Evolutionary conservation across 1,139 yeast species (phyloP), one percentile per base, ranked within the genome.

Genomic region (Candida albicans): DNA sequence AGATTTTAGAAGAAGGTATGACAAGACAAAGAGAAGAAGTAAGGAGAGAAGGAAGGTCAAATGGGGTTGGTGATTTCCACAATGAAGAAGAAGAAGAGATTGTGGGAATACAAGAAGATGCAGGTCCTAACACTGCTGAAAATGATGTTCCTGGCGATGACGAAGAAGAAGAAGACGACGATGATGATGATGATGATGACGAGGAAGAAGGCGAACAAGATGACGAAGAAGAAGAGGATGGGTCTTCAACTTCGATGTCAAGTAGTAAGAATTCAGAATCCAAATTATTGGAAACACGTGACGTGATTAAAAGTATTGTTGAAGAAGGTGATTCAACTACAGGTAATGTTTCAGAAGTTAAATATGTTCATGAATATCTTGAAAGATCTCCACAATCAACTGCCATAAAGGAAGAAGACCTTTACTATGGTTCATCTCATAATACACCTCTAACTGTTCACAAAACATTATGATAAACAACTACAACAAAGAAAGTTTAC

Each of bases 141-240:
- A n/a, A n/a, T n/a, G n/a, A n/a, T n/a, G n/a, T n/a, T n/a, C n/a
- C n/a, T n/a, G n/a, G n/a, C n/a, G n/a, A n/a, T n/a, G n/a, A n/a
- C n/a, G 22, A 18, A 18, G 22, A 18, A 5, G 22, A 18, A 18
- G 22, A 18, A 18, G 22, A 18, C 22, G 22, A 18, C 5, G 22
- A 18, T 4, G 22, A 5, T 18, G 5, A 18, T 18, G 22, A 18
- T 18, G 22, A 31, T 45, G 61, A 29, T 58, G 54, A 43, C 53
- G 51, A n/a, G n/a, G n/a, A n/a, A 35, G 58, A 50, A 35, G 56
- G 53, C 33, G 46, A 49, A 36, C 44, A 45, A 28, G 58, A 51
- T 37, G 56, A 53, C 34, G 46, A 48, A 30, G 45, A 46, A 26
- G 48, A 46, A 12, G 49, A 40, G 5, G 41, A 37, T 13, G 35